Percentiles rank a stretch among this genome's conserved stretches.
phyloP scores from a whole-genome alignment of 768 basidiomycete genomes.

The Cystoderma amianthinum region DNA sequence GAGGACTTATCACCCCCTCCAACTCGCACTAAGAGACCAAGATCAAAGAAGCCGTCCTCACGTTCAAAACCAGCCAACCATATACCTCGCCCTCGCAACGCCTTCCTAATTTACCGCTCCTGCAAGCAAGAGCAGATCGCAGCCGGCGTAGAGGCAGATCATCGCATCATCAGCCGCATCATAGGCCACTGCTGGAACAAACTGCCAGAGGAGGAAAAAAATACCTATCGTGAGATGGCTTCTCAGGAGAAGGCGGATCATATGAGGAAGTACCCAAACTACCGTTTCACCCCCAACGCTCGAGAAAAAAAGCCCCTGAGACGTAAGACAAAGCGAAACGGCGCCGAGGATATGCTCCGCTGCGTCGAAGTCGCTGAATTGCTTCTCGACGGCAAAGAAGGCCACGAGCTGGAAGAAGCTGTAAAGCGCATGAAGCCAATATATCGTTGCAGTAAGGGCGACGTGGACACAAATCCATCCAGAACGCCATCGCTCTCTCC shows the following conservation, averaged over 20 bases:
- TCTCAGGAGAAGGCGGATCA: constrained; percentile 46
- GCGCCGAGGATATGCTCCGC: constrained; percentile 37
- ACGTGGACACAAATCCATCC: not conserved
- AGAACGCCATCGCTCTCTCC: not conserved
- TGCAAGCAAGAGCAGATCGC: constrained; percentile 38
- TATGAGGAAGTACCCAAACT: constrained; percentile 39
- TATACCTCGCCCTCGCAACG: constrained; percentile 76
- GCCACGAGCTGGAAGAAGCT: constrained; percentile 38
- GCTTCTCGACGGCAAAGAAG: constrained; percentile 41
- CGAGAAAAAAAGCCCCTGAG: constrained; percentile 38
- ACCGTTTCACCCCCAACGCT: constrained; percentile 42
- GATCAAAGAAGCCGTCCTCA: not conserved
- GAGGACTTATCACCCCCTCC: not conserved
- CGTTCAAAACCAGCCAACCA: constrained; percentile 24
- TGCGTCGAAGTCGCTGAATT: constrained; percentile 44
- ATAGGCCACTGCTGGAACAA: constrained; percentile 49
- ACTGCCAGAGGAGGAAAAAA: constrained; percentile 42
- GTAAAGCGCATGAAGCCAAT: constrained; percentile 22
- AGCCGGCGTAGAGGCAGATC: constrained; percentile 42
- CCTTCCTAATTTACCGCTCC: constrained; percentile 72
- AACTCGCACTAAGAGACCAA: not conserved
- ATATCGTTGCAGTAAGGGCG: constrained; percentile 2
- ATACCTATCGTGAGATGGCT: constrained; percentile 43
- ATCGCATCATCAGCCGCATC: constrained; percentile 52
- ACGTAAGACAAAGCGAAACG: constrained; percentile 47